phyloP scores from a whole-genome alignment of 345 rosid species.

The Brassica nigra region DNA sequence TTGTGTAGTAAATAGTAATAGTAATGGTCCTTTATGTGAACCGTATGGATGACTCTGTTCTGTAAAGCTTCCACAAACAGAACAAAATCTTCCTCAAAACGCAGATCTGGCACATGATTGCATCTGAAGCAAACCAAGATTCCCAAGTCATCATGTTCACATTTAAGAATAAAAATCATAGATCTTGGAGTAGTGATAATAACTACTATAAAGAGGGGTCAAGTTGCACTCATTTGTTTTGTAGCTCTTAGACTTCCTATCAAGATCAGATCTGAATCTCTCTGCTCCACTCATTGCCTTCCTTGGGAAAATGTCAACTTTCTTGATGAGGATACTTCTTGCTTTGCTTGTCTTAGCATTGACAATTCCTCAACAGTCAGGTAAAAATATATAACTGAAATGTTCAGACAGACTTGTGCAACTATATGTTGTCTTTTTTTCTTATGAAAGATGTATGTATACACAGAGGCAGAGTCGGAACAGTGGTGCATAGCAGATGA shows the following conservation, averaged over 20 bases:
- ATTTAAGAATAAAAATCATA: not conserved
- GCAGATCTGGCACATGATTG: constrained; percentile 34
- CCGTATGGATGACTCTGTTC: constrained; percentile 17
- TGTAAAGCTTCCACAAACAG: constrained; percentile 17
- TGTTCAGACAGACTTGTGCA: not conserved
- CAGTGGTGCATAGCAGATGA: constrained; percentile 86
- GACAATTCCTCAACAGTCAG: constrained; percentile 43
- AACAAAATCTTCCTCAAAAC: constrained; percentile 31
- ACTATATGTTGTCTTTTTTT: not conserved
- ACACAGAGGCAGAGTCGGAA: constrained; percentile 54
- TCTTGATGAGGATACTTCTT: constrained; percentile 49
- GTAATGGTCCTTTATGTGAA: constrained; percentile 8
- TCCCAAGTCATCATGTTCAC: constrained; percentile 22
- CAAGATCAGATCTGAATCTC: constrained; percentile 37
- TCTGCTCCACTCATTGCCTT: constrained; percentile 30
- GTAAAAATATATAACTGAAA: constrained; percentile 30
- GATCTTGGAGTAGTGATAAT: constrained; percentile 14
- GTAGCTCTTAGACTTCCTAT: constrained; percentile 8
- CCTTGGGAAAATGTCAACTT: constrained; percentile 42
- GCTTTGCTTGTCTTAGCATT: constrained; percentile 44
- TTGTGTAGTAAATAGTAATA: constrained; percentile 21
- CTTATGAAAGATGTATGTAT: not conserved
- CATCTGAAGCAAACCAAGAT: constrained; percentile 40
- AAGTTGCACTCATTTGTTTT: constrained; percentile 11
- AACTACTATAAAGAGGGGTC: constrained; percentile 10